Evolutionary conservation across 192 early-diverging fungal genomes (phyloP).

Genomic region (Coemansia sp.): DNA sequence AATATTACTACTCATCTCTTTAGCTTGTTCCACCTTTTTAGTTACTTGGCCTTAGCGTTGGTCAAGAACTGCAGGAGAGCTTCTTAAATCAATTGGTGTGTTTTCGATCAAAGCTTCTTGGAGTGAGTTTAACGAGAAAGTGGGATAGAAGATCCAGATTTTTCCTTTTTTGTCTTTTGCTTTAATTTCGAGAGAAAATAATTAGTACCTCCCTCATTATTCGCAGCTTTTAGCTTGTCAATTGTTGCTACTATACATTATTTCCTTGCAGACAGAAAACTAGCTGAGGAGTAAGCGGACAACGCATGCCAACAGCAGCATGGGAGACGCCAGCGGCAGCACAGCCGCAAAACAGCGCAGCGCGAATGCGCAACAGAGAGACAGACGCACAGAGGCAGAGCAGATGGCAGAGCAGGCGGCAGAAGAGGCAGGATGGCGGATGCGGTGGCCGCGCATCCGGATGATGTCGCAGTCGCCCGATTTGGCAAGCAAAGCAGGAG

Average conservation of each 20-base stretch:
- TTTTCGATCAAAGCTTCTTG: no score
- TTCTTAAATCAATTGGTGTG: no score
- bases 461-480: constrained; percentile 55
- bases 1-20: neutral
- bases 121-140: no score
- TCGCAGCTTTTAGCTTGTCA: no score
- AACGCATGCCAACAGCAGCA: neutral
- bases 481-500: constrained; percentile 6
- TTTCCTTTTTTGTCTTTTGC: constrained; percentile 5
- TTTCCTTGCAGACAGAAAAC: neutral
- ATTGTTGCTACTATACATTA: no score
- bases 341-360: neutral
- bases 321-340: neutral
- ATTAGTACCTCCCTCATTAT: neutral
- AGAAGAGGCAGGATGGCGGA: constrained; percentile 41
- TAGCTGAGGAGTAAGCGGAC: no score
- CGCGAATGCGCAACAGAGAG: constrained; percentile 5
- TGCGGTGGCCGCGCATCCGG: constrained; percentile 43
- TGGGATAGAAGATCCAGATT: neutral
- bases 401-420: constrained; percentile 37
- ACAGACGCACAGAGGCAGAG: constrained; percentile 24
- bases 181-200: constrained; percentile 8
- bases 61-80: no score
- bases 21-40: neutral
- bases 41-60: neutral